Conservation (phyloP, 179 eudicot genomes). For the Nepenthes alata region DNA sequence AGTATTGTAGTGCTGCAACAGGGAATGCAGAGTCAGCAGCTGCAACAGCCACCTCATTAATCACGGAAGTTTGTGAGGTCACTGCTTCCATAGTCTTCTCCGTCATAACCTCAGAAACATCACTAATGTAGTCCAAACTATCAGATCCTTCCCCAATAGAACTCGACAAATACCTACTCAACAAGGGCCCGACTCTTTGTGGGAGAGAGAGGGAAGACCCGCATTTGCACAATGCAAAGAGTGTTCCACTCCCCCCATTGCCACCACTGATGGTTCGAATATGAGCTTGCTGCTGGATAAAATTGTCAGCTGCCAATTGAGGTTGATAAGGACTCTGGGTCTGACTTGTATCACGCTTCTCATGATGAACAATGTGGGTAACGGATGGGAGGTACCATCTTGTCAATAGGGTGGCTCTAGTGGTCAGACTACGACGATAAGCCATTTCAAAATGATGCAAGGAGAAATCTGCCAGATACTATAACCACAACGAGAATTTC, state of each 20-base stretch:
- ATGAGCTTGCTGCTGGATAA: slow-evolving; percentile 19
- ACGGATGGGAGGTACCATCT: slow-evolving; percentile 37
- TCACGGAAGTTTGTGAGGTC: slow-evolving; percentile 27
- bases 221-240: slow-evolving; percentile 12
- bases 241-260: slow-evolving; percentile 7
- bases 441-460: slow-evolving; percentile 45
- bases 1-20: slow-evolving; percentile 52
- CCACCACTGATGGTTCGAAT: slow-evolving; percentile 6
- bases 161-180: slow-evolving; percentile 50
- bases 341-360: slow-evolving; percentile 9
- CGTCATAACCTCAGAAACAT: slow-evolving; percentile 41
- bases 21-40: slow-evolving; percentile 70
- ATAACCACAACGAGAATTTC: too few relatives aligned
- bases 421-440: slow-evolving; percentile 46
- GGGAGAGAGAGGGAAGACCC: slow-evolving; percentile 8
- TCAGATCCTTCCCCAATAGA: slow-evolving; percentile 32
- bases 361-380: slow-evolving; percentile 25
- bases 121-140: slow-evolving; percentile 32
- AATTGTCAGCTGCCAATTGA: slow-evolving; percentile 4
- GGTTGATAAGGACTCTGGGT: slow-evolving; percentile 3
- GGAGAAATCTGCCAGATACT: slow-evolving; percentile 7
- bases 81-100: slow-evolving; percentile 28
- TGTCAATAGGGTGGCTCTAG: slow-evolving; percentile 36
- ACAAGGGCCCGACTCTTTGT: slow-evolving; percentile 13
- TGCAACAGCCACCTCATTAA: slow-evolving; percentile 62